phyloP scores from a whole-genome alignment of 495 filamentous ascomycete genomes.

The Tuber umbilicatum region DNA sequence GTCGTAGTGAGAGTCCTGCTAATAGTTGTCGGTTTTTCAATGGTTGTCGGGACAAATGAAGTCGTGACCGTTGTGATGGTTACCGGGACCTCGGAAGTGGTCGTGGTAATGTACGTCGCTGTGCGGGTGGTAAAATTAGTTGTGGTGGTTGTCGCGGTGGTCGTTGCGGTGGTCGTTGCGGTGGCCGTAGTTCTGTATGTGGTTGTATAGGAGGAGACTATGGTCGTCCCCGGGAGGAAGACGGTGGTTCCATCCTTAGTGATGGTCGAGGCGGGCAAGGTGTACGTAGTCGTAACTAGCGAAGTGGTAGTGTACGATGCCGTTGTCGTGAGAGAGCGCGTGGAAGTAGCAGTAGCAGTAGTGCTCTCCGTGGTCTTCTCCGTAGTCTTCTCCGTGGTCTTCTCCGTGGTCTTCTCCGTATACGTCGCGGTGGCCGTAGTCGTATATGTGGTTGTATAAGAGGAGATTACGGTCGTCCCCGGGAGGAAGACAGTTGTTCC shows the following conservation, averaged over 20 bases:
- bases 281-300: constrained; percentile 21
- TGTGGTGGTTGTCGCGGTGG: constrained; percentile 11
- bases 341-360: constrained; percentile 28
- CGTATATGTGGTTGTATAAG: constrained; percentile 18
- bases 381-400: constrained; percentile 1
- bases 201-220: constrained; percentile 19
- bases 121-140: constrained; percentile 14
- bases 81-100: not conserved
- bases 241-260: constrained; percentile 14
- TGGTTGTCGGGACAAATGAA: constrained; percentile 21
- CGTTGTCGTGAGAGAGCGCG: constrained; percentile 21
- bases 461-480: constrained; percentile 19
- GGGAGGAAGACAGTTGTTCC: constrained; percentile 18
- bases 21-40: constrained; percentile 14
- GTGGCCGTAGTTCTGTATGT: constrained; percentile 17
- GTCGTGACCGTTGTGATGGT: constrained; percentile 12
- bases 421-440: constrained; percentile 11
- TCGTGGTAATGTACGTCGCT: constrained; percentile 16
- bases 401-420: not conserved
- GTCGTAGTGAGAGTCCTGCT: constrained; percentile 17
- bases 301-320: constrained; percentile 27
- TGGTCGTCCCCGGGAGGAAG: constrained; percentile 22
- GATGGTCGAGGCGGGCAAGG: constrained; percentile 16
- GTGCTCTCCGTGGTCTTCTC: constrained; percentile 1
- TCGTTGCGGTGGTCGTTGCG: constrained; percentile 5